These are phyloP conservation scores for Bertia moriformis DNA, from an alignment of 2,329 filamentous ascomycete genomes.

Conservation along the genomic window DNA sequence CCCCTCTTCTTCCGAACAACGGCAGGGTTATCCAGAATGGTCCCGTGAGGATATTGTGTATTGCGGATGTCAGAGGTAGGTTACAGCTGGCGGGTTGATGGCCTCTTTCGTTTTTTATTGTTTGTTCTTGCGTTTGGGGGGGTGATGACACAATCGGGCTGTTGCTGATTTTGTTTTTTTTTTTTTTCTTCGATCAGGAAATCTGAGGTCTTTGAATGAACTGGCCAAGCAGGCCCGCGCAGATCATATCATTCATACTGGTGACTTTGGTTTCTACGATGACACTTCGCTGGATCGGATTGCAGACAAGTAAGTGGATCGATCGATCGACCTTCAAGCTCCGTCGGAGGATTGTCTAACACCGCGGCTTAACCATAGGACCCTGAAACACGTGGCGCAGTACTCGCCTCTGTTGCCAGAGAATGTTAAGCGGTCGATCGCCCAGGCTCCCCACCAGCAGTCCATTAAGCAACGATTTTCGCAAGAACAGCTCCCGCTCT, in stretches of 20 bases:
- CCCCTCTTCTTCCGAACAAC: constrained; percentile 31
- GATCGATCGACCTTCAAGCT: no score
- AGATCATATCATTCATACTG: constrained; percentile 96
- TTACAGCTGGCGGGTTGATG: not conserved
- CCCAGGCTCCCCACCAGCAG: constrained; percentile 48
- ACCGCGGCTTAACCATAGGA: no score
- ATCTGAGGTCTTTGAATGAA: constrained; percentile 87
- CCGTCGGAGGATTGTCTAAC: no score
- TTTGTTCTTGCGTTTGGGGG: no score
- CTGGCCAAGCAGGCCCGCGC: constrained; percentile 87
- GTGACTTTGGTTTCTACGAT: constrained; percentile 98
- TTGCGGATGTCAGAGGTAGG: constrained; percentile 33
- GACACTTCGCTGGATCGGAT: constrained; percentile 90
- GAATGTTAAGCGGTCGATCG: constrained; percentile 52
- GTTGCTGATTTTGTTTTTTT: no score
- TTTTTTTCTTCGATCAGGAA: constrained; percentile 66
- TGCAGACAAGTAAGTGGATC: constrained; percentile 71
- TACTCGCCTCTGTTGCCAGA: constrained; percentile 91
- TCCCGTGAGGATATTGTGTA: constrained; percentile 27
- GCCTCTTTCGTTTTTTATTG: no score
- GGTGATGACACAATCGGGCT: no score
- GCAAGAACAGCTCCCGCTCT: constrained; percentile 72
- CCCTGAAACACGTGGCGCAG: constrained; percentile 93
- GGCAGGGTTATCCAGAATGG: constrained; percentile 30
- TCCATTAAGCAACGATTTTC: constrained; percentile 74